Conservation (phyloP, 345 rosid species). For the Acer campestre region DNA sequence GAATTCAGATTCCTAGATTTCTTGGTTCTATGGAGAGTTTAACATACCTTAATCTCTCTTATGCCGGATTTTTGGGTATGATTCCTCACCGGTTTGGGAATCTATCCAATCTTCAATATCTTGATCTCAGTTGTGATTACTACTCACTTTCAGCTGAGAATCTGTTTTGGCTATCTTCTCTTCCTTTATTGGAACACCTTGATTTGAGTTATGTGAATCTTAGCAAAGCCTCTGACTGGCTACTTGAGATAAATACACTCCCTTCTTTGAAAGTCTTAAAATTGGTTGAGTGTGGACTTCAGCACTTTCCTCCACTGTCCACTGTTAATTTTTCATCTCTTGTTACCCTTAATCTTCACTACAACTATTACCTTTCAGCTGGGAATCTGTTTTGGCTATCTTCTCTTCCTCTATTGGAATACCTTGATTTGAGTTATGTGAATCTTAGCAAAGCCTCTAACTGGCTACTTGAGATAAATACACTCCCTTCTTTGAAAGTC, state of each 20-base stretch:
- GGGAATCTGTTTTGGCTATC: background rate
- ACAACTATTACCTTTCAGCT: too few relatives aligned
- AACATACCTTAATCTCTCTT: background rate
- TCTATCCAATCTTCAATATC: background rate
- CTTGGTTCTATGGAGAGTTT: background rate
- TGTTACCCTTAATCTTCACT: too few relatives aligned
- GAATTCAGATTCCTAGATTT: background rate
- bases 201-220: background rate
- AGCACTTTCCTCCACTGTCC: too few relatives aligned
- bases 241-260: too few relatives aligned
- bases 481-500: too few relatives aligned
- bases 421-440: background rate
- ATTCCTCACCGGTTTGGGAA: background rate
- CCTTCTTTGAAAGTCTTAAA: too few relatives aligned
- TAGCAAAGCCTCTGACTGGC: background rate
- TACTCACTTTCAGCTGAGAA: background rate
- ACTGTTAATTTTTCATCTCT: too few relatives aligned
- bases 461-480: too few relatives aligned
- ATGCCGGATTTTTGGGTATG: background rate
- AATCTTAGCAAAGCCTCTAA: background rate
- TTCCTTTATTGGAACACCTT: background rate
- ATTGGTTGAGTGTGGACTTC: too few relatives aligned
- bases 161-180: background rate
- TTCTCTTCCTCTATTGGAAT: background rate
- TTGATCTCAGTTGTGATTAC: background rate